Evolutionary conservation across 2,329 filamentous ascomycete species (phyloP).

Genomic region (Camillea tinctor): DNA sequence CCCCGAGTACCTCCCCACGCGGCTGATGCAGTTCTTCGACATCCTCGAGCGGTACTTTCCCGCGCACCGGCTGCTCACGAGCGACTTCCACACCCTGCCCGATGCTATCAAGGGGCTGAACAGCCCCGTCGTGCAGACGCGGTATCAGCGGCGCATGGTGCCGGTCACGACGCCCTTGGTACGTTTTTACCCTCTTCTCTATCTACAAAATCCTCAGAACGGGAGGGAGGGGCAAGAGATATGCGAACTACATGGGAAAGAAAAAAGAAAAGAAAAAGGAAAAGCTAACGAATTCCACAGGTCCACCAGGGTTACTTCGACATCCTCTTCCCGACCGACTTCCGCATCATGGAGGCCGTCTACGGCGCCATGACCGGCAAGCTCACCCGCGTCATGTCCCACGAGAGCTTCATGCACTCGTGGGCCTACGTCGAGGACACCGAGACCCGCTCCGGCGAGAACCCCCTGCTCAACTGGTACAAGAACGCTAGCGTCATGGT

Average conservation of each 20-base stretch:
- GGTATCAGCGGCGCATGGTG: constrained; percentile 83
- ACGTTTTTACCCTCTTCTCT: constrained; percentile 37
- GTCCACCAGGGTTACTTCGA: constrained; percentile 99
- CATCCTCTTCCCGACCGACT: constrained; percentile 97
- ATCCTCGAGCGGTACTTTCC: constrained; percentile 87
- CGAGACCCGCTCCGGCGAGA: constrained; percentile 85
- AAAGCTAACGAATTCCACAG: constrained; percentile 41
- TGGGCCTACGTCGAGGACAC: constrained; percentile 94
- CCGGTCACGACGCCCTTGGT: constrained; percentile 89
- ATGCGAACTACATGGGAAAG: too few species aligned
- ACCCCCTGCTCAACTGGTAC: constrained; percentile 89
- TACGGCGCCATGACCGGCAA: constrained; percentile 93
- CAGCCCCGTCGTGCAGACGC: constrained; percentile 92
- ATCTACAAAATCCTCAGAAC: too few species aligned
- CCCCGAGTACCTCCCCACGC: constrained; percentile 92
- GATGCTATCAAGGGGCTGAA: constrained; percentile 83
- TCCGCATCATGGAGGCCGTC: constrained; percentile 83
- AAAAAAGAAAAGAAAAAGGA: neutral
- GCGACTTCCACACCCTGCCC: constrained; percentile 85
- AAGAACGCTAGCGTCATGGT: constrained; percentile 92
- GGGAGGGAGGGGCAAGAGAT: neutral
- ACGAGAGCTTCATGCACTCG: constrained; percentile 85
- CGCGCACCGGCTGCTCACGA: constrained; percentile 80
- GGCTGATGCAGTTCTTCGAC: constrained; percentile 96
- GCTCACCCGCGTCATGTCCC: constrained; percentile 77